Evolutionary conservation across 1,284 basidiomycete genomes (phyloP), one percentile per base, ranked within the genome.

Genomic region (Trametes hirsuta): DNA sequence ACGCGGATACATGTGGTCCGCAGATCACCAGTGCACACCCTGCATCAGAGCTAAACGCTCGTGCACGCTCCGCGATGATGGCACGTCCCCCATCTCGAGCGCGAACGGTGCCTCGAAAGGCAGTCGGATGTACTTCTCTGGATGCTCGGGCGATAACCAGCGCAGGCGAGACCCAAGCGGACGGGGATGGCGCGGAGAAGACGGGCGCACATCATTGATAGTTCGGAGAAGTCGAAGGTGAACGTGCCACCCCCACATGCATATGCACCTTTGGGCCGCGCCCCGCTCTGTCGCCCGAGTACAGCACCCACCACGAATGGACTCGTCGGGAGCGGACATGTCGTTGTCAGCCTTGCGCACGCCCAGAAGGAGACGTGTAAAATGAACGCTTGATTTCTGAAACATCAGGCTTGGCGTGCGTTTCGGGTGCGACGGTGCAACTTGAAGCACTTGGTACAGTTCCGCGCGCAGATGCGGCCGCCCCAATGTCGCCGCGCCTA

Each of bases 191-290:
- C 24, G 45, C 24, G 25, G 18, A 14, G 22, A 10, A 11, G 10
- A 18, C 21, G 25, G 25, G 14, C 14, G 39, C 25, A 22, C 47
- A 56, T 56, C 55, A 50, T 25, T 56, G 55, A 56, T 56, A 50
- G 48, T 42, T 56, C 11, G 45, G 48, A 36, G 42, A 56, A 55
- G 53, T 55, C 46, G 53, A 48, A 34, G 50, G n/a, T n/a, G 41
- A 42, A 5, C 30, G 30, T 30, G 30, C 30, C 47, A 11, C 34
- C 24, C 8, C 8, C 11, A 35, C 25, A 9, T 47, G 46, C 42
- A 44, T 8, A 4, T 6, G 15, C 14, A 11, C 14, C 25, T 12
- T 6, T n/a, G 46, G 22, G 14, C 34, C 9, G 46, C 15, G 30
- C 30, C 36, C 37, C 49, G 22, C 37, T 15, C 24, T 52, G 40